Evolutionary conservation across 192 early-diverging fungal genomes (phyloP).

Genomic region (Oehlia diaphana): DNA sequence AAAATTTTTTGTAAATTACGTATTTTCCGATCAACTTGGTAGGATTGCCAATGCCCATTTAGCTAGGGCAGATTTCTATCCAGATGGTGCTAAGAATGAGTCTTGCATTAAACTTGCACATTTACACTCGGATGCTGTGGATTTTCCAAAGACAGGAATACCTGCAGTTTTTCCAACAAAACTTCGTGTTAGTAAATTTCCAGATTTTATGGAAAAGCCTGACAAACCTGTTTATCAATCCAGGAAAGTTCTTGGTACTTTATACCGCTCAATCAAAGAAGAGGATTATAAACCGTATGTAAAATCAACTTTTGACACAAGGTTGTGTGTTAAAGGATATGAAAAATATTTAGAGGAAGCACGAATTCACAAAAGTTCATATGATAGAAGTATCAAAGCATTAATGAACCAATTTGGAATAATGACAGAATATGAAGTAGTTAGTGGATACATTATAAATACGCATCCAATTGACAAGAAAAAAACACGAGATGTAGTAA

Average conservation of each 20-base stretch:
- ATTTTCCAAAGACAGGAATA: constrained; percentile 73
- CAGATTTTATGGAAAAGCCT: constrained; percentile 76
- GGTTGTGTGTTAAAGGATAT: constrained; percentile 48
- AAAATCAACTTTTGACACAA: constrained; percentile 38
- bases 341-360: constrained; percentile 56
- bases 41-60: no score
- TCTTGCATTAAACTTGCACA: no score
- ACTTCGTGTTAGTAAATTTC: constrained; percentile 46
- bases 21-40: no score
- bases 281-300: constrained; percentile 48
- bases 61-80: no score
- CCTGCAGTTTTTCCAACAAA: constrained; percentile 41
- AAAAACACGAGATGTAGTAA: constrained; percentile 49
- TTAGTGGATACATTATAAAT: constrained; percentile 38
- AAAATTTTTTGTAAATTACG: no score
- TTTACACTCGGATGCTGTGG: constrained; percentile 71
- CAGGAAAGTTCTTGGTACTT: constrained; percentile 50
- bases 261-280: constrained; percentile 51
- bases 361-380: constrained; percentile 35
- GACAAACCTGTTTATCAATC: constrained; percentile 52
- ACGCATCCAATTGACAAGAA: constrained; percentile 41
- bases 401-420: constrained; percentile 72
- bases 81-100: no score
- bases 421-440: constrained; percentile 39
- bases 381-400: constrained; percentile 54